phyloP scores from a whole-genome alignment of 257 asterid species.

The Ilex asprella region DNA sequence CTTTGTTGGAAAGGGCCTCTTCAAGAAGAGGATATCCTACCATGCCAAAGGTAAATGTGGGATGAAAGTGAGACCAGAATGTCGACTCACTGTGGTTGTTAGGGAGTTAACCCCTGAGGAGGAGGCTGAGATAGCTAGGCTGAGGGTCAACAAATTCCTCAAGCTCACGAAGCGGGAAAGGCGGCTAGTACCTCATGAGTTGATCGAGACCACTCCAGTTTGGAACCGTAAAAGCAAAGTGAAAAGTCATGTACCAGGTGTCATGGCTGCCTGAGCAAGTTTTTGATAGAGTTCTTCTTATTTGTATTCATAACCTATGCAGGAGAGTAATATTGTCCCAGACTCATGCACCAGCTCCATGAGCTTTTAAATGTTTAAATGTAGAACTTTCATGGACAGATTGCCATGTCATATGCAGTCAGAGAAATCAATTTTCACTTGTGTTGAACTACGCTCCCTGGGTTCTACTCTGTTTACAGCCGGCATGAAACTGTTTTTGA shows the following conservation, averaged over 20 bases:
- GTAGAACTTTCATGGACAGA: too few relatives aligned
- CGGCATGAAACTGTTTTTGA: neutral
- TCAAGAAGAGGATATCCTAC: constrained; percentile 58
- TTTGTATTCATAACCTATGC: neutral
- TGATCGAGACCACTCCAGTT: constrained; percentile 80
- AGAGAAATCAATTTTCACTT: too few relatives aligned
- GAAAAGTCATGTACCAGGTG: constrained; percentile 18
- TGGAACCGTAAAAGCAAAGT: constrained; percentile 75
- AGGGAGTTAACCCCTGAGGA: constrained; percentile 84
- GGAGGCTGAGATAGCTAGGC: constrained; percentile 83
- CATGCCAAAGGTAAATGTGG: constrained; percentile 74
- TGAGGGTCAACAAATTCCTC: constrained; percentile 69
- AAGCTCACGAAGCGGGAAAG: constrained; percentile 67
- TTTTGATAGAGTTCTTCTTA: neutral
- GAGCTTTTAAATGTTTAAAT: too few relatives aligned
- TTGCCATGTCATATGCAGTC: too few relatives aligned
- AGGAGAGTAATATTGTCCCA: too few relatives aligned
- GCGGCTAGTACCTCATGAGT: constrained; percentile 80
- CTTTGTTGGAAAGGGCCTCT: constrained; percentile 79
- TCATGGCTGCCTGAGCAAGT: constrained; percentile 27
- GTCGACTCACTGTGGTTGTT: constrained; percentile 77
- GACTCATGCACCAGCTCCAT: too few relatives aligned
- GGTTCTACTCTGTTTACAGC: too few relatives aligned
- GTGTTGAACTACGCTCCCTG: too few relatives aligned
- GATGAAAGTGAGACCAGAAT: constrained; percentile 58